Percentiles rank a stretch among this genome's conserved stretches.
phyloP scores from a whole-genome alignment of 2,329 filamentous ascomycete species.

The Aspergillus spinulosporus region DNA sequence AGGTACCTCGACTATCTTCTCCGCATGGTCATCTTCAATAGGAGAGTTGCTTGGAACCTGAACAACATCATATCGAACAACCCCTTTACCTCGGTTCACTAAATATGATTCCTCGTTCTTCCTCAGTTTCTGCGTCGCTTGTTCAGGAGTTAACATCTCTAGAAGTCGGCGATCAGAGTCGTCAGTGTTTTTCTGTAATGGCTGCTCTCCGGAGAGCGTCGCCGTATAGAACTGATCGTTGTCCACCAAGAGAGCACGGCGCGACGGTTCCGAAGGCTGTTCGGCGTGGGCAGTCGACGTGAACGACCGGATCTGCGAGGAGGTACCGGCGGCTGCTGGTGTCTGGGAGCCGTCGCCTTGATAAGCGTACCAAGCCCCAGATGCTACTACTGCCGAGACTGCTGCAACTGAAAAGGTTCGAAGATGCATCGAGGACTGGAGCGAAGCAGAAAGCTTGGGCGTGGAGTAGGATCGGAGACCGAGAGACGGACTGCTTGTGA shows the following conservation, averaged over 20 bases:
- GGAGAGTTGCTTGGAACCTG: conserved; percentile 96
- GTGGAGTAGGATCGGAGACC: conserved; percentile 37
- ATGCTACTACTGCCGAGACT: conserved; percentile 49
- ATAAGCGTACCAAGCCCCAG: conserved; percentile 52
- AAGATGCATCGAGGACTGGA: conserved; percentile 51
- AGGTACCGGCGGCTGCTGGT: conserved; percentile 25
- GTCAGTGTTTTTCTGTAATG: conserved; percentile 84
- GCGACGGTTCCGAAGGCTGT: conserved; percentile 55
- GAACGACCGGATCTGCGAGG: conserved; percentile 26
- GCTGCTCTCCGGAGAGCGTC: conserved; percentile 78
- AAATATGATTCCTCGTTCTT: conserved; percentile 89
- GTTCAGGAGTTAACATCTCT: conserved; percentile 94
- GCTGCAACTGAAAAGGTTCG: conserved; percentile 51
- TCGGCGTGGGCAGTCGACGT: conserved; percentile 36
- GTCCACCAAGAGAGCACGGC: conserved; percentile 77
- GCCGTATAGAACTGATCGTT: conserved; percentile 88
- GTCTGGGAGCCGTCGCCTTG: conserved; percentile 37
- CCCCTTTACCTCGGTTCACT: conserved; percentile 84
- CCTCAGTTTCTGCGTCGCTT: conserved; percentile 85
- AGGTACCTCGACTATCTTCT: conserved; percentile 94
- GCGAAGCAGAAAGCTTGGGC: conserved; percentile 36
- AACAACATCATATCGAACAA: conserved; percentile 90
- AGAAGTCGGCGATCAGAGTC: conserved; percentile 81
- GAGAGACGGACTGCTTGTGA: conserved; percentile 41
- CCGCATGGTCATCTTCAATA: conserved; percentile 96